Base-by-base conservation (phyloP, 768 basidiomycete genomes). In the Pulveroboletus sp. region DNA sequence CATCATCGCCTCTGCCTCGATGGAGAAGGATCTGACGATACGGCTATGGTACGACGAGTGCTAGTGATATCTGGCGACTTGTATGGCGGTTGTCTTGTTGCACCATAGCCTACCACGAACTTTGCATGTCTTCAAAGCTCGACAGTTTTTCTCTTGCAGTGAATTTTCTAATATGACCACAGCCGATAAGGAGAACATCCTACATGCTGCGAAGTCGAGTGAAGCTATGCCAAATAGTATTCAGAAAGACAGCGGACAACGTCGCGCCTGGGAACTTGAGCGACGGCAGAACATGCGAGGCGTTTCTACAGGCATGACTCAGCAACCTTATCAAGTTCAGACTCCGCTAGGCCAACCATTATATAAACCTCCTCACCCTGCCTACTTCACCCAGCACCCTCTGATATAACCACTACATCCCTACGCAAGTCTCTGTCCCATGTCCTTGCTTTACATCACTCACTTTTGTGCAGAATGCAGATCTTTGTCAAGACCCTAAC, bases 11-110 rank as follows among this genome's bases (percentile, higher is more conserved):
- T 90, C 91, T 5, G 90, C 89, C n/a, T 80, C 85, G 9, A 84
- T 90, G 78, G 92, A 93, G 58, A 91, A 91, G 57, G 93, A 95
- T 58, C 69, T 89, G 52, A 83, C 83, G 5, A 88, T 97, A 60
- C 78, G 85, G 46, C 58, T 97, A 14, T 96, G 93, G 93, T 72
- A 75, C 49, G 83, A 87, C 60, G 65, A 68, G 42, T 44, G 47
- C 46, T 3, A n/a, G n/a, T 37, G 15, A 21, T 21, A 3, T 21
- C 21, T 21, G 21, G 21, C 21, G 21, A 21, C 21, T 21, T 21
- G 21, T 21, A 21, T 21, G 21, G 21, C 21, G 3, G 21, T 21
- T 21, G 21, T 21, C 21, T 21, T 21, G 21, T 21, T 21, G 21
- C 3, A 21, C 3, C 21, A 21, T 21, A 21, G 21, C 21, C 21